phyloP scores from a whole-genome alignment of 1,284 basidiomycete genomes.

The Heliocybe sulcata region DNA sequence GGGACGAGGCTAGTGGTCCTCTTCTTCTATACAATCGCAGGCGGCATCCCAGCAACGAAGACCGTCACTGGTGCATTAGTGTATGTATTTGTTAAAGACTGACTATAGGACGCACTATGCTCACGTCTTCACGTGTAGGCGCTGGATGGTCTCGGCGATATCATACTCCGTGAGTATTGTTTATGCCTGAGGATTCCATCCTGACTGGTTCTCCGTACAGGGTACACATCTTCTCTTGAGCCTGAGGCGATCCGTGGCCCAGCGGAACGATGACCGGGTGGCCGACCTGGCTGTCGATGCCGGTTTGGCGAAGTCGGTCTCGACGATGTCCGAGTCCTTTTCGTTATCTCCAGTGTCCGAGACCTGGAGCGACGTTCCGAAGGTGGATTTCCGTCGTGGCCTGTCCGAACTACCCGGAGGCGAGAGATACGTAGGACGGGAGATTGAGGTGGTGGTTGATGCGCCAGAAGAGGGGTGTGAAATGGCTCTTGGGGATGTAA shows the following conservation, averaged over 20 bases:
- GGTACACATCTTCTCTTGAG: background rate
- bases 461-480: too few relatives aligned
- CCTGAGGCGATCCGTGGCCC: background rate
- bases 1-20: background rate
- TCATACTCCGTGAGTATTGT: background rate
- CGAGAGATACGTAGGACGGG: too few relatives aligned
- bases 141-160: background rate
- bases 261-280: background rate
- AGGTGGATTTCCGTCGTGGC: too few relatives aligned
- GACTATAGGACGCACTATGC: background rate
- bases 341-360: background rate
- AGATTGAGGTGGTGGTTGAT: too few relatives aligned
- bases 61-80: background rate
- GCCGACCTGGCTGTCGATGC: background rate
- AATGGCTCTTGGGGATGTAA: too few relatives aligned
- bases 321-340: background rate
- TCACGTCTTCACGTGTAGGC: background rate
- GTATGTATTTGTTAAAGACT: background rate
- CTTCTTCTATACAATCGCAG: background rate
- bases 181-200: too few relatives aligned
- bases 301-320: background rate
- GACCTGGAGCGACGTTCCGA: background rate
- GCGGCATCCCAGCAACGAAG: background rate
- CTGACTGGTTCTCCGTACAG: background rate
- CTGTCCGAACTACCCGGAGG: too few relatives aligned